Percentiles rank a stretch among this genome's conserved stretches.
Conservation (phyloP, 768 basidiomycete species). For the Amanita pseudoporphyria region DNA sequence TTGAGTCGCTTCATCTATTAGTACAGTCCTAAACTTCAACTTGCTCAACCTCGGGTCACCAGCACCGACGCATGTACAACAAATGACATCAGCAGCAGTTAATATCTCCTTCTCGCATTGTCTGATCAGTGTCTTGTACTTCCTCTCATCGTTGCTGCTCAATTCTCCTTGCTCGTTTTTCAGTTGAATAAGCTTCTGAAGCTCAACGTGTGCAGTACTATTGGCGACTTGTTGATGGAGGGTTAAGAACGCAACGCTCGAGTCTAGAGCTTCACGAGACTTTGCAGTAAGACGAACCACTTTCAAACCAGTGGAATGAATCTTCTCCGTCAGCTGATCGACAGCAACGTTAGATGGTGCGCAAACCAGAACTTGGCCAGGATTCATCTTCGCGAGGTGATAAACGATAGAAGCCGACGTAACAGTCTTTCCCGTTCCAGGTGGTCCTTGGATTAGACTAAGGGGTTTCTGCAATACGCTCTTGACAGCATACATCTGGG, state of each 20-base stretch:
- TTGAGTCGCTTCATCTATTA: constrained; percentile 98
- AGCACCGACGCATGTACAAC: constrained; percentile 95
- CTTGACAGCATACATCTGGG: constrained; percentile 99
- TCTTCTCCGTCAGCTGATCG: constrained; percentile 98
- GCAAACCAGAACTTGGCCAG: constrained; percentile 96
- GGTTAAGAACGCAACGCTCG: constrained; percentile 89
- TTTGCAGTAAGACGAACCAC: constrained; percentile 97
- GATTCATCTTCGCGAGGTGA: constrained; percentile 99
- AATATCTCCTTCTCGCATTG: constrained; percentile 98
- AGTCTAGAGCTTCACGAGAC: constrained; percentile 95
- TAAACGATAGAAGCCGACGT: constrained; percentile 99
- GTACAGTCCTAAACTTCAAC: constrained; percentile 95
- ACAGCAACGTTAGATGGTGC: constrained; percentile 99
- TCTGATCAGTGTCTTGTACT: constrained; percentile 92
- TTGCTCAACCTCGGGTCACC: constrained; percentile 95
- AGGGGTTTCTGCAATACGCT: constrained; percentile 97
- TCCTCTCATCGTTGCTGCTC: constrained; percentile 93
- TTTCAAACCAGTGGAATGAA: constrained; percentile 97
- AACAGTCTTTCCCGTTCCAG: constrained; percentile 98
- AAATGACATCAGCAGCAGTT: constrained; percentile 92
- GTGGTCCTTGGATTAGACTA: constrained; percentile 96
- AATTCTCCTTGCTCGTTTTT: constrained; percentile 98
- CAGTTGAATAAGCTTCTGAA: constrained; percentile 96
- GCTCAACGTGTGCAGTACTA: constrained; percentile 89
- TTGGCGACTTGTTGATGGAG: constrained; percentile 97